Evolutionary conservation across 2,329 filamentous ascomycete species (phyloP), one percentile per base, ranked within the genome.

Genomic region (Aspergillus japonicus): DNA sequence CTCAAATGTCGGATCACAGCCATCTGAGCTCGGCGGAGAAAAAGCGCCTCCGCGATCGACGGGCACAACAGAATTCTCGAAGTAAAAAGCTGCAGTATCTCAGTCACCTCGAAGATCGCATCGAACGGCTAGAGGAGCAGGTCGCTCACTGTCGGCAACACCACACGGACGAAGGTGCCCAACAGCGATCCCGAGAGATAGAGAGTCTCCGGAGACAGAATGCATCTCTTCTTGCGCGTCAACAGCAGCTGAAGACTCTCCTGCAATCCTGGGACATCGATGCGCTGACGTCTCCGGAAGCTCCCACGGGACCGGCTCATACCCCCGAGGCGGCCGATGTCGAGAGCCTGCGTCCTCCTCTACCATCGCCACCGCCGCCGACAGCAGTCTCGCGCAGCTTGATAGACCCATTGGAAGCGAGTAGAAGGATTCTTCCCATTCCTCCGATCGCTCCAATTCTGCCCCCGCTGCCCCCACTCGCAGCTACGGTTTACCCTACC

Each of bases 11-110:
- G 39, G 39, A 44, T 44, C 14, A 44, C 16, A 19, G 39, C 8
- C 39, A 19, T 7, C 39, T 44, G 39, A n/a, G 50, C 4, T 42
- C 56, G 0, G 56, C 42, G 21, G 56, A 58, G 11, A 58, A 58
- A 47, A 71, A 72, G 19, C 66, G 69, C 19, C 58, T 69, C 1
- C 62, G 69, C 39, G 69, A 71, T 55, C 64, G 69, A n/a, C 65
- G 62, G 14, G 68, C 69, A 3, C 69, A 71, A 48, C 66, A 70
- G 42, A 68, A 60, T 16, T 63, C 71, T 3, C 68, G 69, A 33
- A 61, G 65, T 33, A 71, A 69, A 31, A 69, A 68, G 23, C 54
- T 64, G 21, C 60, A 64, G 10, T 62, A 68, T 19, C 61, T 50
- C 23, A 19, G 61, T 11, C 50, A 63, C 24, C 64, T 71, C 8